A percentile compares a stretch with the other conserved stretches of the same genome.
These are phyloP conservation scores for Russula foetens DNA, from an alignment of 768 basidiomycete genomes.

Conservation along the genomic window DNA sequence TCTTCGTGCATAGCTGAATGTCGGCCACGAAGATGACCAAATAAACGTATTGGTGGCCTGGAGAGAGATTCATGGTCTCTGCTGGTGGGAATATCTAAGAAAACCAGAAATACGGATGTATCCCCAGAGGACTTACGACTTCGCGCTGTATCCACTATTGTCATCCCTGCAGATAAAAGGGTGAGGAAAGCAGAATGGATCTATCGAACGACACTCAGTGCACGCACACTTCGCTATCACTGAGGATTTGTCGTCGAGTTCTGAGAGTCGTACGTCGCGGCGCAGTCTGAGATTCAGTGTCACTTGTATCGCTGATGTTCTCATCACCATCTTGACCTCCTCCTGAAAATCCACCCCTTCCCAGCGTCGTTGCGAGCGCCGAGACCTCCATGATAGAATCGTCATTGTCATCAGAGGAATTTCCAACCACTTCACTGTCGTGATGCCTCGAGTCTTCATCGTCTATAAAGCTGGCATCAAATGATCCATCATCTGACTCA, in stretches of 20 bases:
- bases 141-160: not conserved
- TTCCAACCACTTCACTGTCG: slow-evolving; percentile 2
- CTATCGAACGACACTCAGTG: not conserved
- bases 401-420: slow-evolving; percentile 4
- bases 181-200: not conserved
- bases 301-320: not conserved
- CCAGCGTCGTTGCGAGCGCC: not conserved
- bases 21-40: not conserved
- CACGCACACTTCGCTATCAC: slow-evolving; percentile 9
- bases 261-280: not conserved
- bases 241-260: slow-evolving; percentile 1
- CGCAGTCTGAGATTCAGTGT: not conserved
- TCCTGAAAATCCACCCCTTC: not conserved
- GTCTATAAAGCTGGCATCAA: slow-evolving; percentile 52
- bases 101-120: not conserved
- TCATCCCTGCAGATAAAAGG: not conserved
- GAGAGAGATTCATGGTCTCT: not conserved
- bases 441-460: slow-evolving; percentile 28
- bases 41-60: slow-evolving; percentile 8
- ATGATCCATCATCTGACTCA: slow-evolving; percentile 21
- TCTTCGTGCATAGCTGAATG: not conserved
- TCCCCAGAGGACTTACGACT: slow-evolving; percentile 6
- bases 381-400: not conserved
- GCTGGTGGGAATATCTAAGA: not conserved
- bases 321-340: not conserved